Evolutionary conservation across 805 yeast species (phyloP), one percentile per base, ranked within the genome.

Genomic region (Metschnikowia lochheadii): DNA sequence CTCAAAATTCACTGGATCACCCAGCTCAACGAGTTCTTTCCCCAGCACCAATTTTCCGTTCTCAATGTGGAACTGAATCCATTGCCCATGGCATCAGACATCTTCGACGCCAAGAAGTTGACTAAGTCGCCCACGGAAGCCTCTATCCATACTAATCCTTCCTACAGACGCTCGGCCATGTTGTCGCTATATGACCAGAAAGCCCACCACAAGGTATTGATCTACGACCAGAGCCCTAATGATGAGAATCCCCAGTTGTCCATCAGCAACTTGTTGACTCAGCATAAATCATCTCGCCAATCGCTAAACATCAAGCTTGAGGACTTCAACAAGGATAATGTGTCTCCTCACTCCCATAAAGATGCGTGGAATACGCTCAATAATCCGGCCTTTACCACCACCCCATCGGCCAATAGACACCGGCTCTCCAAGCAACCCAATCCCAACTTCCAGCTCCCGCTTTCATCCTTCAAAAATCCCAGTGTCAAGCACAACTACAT

Each of bases 101-200:
- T 68, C 10, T 44, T 58, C 26, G 54, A 49, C 15, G 42, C 46
- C 33, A 62, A 58, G 33, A 61, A 59, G 40, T 49, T 69, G 38
- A 58, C 67, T 6, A 69, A 69, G 58, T 61, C 70, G 18, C 62
- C 54, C 41, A 72, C 75, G 6, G 72, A 70, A 51, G 57, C 64
- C 48, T 70, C 76, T 4, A 59, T 72, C 14, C 77, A 72, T 50
- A 72, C 77, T 3, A 73, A 72, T 48, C 73, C 78, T 1, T 72
- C 77, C 14, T 73, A 68, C 57, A 59, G 78, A 48, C 62, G 78
- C 45, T 68, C 74, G 26, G 77, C 77, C 8, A 73, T 73, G 78
- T 65, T 73, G 40, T 73, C 77, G 17, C 62, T 73, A 33, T 73
- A 73, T 53, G 76, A 73, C 55, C 67, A 59, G 47, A 68, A 65